A percentile compares a stretch with the other conserved stretches of the same genome.
These are phyloP conservation scores for Sequoiadendron giganteum DNA, from an alignment of 75 land plant species.

Conservation along the genomic window DNA sequence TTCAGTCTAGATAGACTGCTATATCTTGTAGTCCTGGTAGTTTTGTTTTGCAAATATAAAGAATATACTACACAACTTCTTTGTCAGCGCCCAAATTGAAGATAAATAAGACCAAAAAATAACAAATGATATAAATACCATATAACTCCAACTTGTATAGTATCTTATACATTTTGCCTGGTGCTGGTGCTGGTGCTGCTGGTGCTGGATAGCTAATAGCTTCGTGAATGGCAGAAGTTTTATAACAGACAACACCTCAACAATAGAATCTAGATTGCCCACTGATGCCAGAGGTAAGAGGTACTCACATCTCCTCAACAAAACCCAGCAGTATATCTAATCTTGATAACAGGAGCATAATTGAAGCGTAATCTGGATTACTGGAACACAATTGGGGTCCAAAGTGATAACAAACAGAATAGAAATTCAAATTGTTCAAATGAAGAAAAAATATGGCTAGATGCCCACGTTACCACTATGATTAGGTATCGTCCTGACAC, in stretches of 20 bases:
- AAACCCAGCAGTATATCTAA: neutral
- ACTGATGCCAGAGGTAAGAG: neutral
- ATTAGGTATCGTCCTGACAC: neutral
- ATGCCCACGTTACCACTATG: neutral
- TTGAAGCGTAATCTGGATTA: neutral
- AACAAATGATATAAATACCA: neutral
- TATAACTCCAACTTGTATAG: neutral
- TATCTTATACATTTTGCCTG: neutral
- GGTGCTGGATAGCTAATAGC: slow-evolving; percentile 7
- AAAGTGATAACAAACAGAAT: neutral
- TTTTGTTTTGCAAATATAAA: neutral
- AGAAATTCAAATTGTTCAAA: neutral
- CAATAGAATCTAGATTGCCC: neutral
- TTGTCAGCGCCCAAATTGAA: neutral
- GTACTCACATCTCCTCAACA: neutral
- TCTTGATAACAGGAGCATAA: neutral
- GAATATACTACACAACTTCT: neutral
- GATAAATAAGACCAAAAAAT: neutral
- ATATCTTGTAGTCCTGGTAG: neutral
- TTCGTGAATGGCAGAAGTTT: neutral
- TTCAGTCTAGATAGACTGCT: neutral
- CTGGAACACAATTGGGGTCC: neutral
- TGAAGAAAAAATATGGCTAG: neutral
- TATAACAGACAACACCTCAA: neutral
- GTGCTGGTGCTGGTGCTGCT: neutral